Evolutionary conservation across 805 yeast genomes (phyloP), one percentile per base, ranked within the genome.

Genomic region (Kurtzmaniella fragi): DNA sequence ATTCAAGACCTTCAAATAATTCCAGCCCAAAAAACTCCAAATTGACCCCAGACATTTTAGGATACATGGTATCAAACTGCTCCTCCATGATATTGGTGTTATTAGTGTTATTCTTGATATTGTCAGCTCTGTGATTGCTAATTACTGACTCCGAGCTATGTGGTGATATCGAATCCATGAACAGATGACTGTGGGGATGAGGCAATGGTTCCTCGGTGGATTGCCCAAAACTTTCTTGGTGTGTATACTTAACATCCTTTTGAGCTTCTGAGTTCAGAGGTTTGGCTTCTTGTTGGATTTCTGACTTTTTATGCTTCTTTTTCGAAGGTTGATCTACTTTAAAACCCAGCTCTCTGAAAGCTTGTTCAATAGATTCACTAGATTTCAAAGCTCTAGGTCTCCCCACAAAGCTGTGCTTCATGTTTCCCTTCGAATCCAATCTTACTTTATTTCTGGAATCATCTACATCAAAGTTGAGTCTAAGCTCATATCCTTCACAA

Each of bases 401-500:
- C 1, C 75, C 75, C 33, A 72, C 52, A 40, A 70, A 70, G 9
- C 75, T 73, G 43, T 61, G 58, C 41, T 44, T 58, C 59, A n/a
- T 71, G 69, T 41, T 59, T 59, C n/a, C 59, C 11, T 28, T 53
- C 51, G n/a, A 38, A 20, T 42, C 48, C 3, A 40, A 40, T 7
- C 46, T 39, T 6, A 30, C 34, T 30, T 36, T 37, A 36, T 67
- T 66, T 16, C 76, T 47, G 34, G 64, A 57, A 42, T 73, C 78
- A 46, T 72, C 76, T 12, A 71, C 77, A 45, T 73, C 78, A 42
- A 77, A 77, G 3, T 70, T 61, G 4, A 76, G 53, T 40, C 73
- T 58, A 5, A 73, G 42, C 1, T 67, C 74, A 52, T 77, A 77
- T 2, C 79, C 80, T 38, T 63, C 78, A 42, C 82, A 77, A 8